Evolutionary conservation across 176 grass and related monocot genomes (phyloP), one percentile per base, ranked within the genome.

Genomic region (Lolium multiflorum): DNA sequence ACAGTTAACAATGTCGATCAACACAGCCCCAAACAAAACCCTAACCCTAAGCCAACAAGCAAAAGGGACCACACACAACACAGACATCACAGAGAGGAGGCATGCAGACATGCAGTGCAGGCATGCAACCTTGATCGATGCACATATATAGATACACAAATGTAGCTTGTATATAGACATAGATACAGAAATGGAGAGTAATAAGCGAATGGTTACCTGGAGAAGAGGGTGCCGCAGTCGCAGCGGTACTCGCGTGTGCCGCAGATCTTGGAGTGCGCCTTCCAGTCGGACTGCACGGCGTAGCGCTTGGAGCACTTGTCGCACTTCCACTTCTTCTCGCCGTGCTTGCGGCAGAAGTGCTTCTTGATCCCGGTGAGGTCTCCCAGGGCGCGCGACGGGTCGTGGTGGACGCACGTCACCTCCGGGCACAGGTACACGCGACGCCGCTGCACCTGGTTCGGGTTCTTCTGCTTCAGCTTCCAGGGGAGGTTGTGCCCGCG

Each of bases 241-340:
- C 97, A 99, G 31, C 97, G 87, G 81, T 99, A 99, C 86, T 99
- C 97, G 81, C 94, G 92, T 54, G 94, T 99, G 85, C 97, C 97
- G 85, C 97, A 99, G 77, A 95, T 94, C 92, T 99, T 99, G 78
- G 97, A 94, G 83, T 99, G 97, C 4, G 97, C 97, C 94, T 99
- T 99, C 90, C 90, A 94, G 90, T 99, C 97, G 1, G 97, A 99
- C 82, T 97, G 97, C 3, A 99, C 97, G 50, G 97, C 97, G 83
- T 99, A 99, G 83, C 92, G 89, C 92, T 99, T 99, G 65, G 94
- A 86, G 92, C 97, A 99, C 89, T 99, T 99, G 38, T 97, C 97
- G 26, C 97, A 99, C 90, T 99, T 99, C 97, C 97, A 99, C 85
- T 93, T 99, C 92, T 99, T 99, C 94, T 99, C 97, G 47, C 97